Percentiles rank a stretch among this genome's conserved stretches.
Conservation (phyloP, 2,329 filamentous ascomycete genomes). For the Penicillium griseofulvum region DNA sequence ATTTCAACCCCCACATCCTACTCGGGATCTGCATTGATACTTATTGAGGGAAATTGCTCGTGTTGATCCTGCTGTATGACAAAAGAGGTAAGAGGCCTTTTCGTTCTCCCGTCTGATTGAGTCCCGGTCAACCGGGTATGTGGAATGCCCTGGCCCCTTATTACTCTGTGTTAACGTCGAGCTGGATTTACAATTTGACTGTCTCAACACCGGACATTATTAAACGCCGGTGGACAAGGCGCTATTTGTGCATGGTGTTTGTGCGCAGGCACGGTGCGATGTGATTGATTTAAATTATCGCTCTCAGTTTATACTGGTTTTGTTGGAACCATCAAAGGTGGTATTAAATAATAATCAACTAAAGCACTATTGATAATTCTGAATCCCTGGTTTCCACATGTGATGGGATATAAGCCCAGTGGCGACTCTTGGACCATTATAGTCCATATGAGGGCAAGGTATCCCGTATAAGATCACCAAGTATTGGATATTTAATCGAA, state of each 20-base stretch:
- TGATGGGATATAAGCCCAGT: not conserved
- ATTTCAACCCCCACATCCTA: not conserved
- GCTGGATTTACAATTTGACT: conserved; percentile 12
- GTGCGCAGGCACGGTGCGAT: not conserved
- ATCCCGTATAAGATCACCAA: not conserved
- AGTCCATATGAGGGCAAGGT: not conserved
- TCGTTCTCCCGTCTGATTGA: conserved; percentile 3
- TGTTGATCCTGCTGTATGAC: conserved; percentile 10
- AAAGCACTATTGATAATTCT: not conserved
- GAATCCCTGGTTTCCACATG: not conserved
- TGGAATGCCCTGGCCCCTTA: conserved; percentile 13
- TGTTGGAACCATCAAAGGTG: not conserved
- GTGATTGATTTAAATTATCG: not conserved
- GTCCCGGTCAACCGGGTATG: conserved; percentile 1
- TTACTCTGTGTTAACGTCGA: conserved; percentile 22
- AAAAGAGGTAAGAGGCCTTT: conserved; percentile 8
- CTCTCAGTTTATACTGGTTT: not conserved
- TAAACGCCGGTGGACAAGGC: not conserved
- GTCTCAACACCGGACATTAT: not conserved
- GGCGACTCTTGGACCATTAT: not conserved
- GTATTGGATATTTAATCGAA: not conserved
- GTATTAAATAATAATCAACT: not conserved
- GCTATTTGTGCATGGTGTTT: conserved; percentile 1
- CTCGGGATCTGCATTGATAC: not conserved
- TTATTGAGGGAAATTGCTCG: not conserved